Conservation (phyloP, 108 stramenopile genomes). For the Cyclotella distinguenda region DNA sequence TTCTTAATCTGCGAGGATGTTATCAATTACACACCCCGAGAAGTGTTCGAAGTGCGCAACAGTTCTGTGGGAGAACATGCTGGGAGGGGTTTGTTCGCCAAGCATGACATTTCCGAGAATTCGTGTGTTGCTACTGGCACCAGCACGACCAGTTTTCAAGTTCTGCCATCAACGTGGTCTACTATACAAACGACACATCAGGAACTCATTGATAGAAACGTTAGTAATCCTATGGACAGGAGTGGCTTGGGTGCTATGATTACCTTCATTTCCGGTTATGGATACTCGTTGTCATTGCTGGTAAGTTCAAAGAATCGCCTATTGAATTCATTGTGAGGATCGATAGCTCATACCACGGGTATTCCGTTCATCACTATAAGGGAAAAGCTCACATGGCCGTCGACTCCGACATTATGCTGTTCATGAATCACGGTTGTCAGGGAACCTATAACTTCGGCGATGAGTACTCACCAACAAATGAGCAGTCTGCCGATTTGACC, state of each 20-base stretch:
- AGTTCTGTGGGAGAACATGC: constrained; percentile 33
- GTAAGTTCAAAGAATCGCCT: constrained; percentile 3
- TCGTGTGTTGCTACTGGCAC: constrained; percentile 29
- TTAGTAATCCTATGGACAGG: not conserved
- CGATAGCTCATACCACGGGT: not conserved
- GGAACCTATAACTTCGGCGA: constrained; percentile 28
- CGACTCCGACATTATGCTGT: constrained; percentile 23
- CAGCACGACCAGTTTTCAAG: constrained; percentile 17
- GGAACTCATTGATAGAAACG: not conserved
- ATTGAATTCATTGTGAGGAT: not conserved
- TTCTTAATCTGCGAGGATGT: not conserved
- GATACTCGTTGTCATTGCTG: constrained; percentile 6
- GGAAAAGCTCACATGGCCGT: constrained; percentile 14
- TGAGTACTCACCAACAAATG: not conserved
- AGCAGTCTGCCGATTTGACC: constrained; percentile 9
- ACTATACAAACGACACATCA: constrained; percentile 3
- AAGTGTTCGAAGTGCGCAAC: constrained; percentile 26
- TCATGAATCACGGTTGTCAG: constrained; percentile 43
- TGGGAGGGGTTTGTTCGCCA: constrained; percentile 45
- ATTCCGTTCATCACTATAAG: not conserved
- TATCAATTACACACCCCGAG: not conserved
- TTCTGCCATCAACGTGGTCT: constrained; percentile 22
- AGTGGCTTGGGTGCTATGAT: not conserved
- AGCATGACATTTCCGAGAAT: constrained; percentile 15
- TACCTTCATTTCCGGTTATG: constrained; percentile 32